Evolutionary conservation across 1,284 basidiomycete genomes (phyloP).

Genomic region (Puccinia polysora): DNA sequence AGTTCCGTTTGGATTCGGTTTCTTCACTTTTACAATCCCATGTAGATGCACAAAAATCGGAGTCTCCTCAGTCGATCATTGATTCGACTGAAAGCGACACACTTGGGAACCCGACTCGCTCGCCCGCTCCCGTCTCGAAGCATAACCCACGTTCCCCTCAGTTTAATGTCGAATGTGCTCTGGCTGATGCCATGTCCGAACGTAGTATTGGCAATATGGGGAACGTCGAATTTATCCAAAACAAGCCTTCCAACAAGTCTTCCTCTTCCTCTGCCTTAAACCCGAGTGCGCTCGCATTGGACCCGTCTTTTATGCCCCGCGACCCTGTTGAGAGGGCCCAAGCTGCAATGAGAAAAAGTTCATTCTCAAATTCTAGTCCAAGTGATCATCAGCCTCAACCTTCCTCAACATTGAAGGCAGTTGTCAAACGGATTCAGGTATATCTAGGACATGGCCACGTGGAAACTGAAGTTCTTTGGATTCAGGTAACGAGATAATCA

Average conservation of each 20-base stretch:
- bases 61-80: too few relatives aligned
- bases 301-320: too few relatives aligned
- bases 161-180: conserved; percentile 36
- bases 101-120: background rate
- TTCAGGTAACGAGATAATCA: too few relatives aligned
- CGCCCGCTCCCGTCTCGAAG: background rate
- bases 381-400: background rate
- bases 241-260: background rate
- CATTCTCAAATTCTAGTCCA: background rate
- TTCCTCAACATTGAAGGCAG: background rate
- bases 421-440: background rate
- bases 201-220: conserved; percentile 9
- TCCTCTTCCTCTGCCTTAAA: too few relatives aligned
- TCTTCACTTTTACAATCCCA: too few relatives aligned
- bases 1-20: too few relatives aligned
- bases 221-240: background rate
- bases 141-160: conserved; percentile 31
- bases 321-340: too few relatives aligned
- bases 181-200: conserved; percentile 42
- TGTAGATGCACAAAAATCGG: too few relatives aligned
- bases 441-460: background rate
- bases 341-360: too few relatives aligned
- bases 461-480: conserved; percentile 9
- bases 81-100: too few relatives aligned
- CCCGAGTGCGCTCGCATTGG: too few relatives aligned